Base-by-base conservation (phyloP, 2,329 filamentous ascomycete genomes). In the Sporothrix phasma region DNA sequence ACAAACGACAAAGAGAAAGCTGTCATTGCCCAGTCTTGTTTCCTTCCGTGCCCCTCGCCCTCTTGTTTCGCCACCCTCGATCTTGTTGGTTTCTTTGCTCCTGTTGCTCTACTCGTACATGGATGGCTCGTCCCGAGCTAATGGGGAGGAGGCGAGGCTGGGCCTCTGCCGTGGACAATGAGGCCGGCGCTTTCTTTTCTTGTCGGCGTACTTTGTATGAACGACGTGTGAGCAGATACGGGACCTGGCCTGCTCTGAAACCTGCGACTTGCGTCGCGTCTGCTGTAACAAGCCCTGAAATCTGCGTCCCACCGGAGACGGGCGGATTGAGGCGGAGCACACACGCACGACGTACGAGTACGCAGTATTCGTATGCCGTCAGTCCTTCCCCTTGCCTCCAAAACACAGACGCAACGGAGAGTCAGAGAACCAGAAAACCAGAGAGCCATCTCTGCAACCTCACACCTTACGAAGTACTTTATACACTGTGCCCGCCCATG, bases 401-500 rank as follows among this genome's bases (percentile, higher is more conserved):
- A 8, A 26, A 17, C 47, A 53, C 47, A 53, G 47, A 53, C 49
- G 29, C 49, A 53, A 53, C 29, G 49, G 49, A 53, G 29, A 53
- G 37, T 37, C 49, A n/a, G 24, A 31, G 24, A 51, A 34, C 13
- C 13, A n/a, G n/a, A n/a, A n/a, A n/a, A n/a, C n/a, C n/a, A n/a
- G 5, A 11, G 11, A 2, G 11, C 19, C 45, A 47, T 29, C 5
- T 45, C 37, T 34, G n/a, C 29, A 37, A 11, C 31, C 49, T 22
- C 49, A 22, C 29, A 54, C 19, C 37, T 59, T n/a, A 19, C 39
- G n/a, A n/a, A n/a, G n/a, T n/a, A n/a, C n/a, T n/a, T n/a, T n/a
- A n/a, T n/a, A n/a, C n/a, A n/a, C n/a, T n/a, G n/a, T n/a, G 39
- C 31, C 34, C 59, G 59, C 46, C 59, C 43, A 49, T 62, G 45